Conservation (phyloP, 371 early-diverging fungal genomes). For the Dichotomocladium elegans region DNA sequence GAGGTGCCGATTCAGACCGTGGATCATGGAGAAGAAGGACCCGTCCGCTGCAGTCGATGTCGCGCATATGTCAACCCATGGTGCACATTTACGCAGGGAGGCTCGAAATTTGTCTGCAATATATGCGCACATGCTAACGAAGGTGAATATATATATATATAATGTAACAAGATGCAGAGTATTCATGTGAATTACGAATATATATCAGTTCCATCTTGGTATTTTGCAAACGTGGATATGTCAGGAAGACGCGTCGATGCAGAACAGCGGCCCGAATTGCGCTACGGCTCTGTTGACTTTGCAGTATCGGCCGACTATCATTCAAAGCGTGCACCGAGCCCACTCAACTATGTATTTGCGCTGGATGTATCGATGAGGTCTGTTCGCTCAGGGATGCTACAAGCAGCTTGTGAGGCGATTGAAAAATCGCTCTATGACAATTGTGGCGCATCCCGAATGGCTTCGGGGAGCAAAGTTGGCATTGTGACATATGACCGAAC, state of each 20-base stretch:
- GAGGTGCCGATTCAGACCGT: slow-evolving; percentile 85
- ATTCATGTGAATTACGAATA: not conserved
- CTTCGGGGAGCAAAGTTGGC: slow-evolving; percentile 66
- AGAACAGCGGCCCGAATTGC: slow-evolving; percentile 87
- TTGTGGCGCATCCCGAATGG: slow-evolving; percentile 24
- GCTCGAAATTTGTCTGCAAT: slow-evolving; percentile 88
- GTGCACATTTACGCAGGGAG: slow-evolving; percentile 87
- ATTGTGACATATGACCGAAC: slow-evolving; percentile 88
- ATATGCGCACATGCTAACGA: slow-evolving; percentile 86
- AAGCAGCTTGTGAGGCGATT: slow-evolving; percentile 67
- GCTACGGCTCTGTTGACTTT: slow-evolving; percentile 90
- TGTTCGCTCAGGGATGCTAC: slow-evolving; percentile 80
- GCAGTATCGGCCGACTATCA: slow-evolving; percentile 75
- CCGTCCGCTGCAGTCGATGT: slow-evolving; percentile 90
- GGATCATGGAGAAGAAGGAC: slow-evolving; percentile 89
- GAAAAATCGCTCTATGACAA: slow-evolving; percentile 65
- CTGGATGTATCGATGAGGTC: slow-evolving; percentile 91
- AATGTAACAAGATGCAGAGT: not conserved
- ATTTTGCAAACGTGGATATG: slow-evolving; percentile 95
- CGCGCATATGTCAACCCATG: slow-evolving; percentile 93
- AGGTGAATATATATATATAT: slow-evolving; percentile 41
- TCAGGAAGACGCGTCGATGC: slow-evolving; percentile 86
- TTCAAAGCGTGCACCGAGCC: slow-evolving; percentile 61
- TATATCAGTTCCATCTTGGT: slow-evolving; percentile 77
- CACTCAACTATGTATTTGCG: slow-evolving; percentile 86